These are phyloP conservation scores for Chenopodium album DNA, from an alignment of 148 eudicot genomes.

Conservation along the genomic window DNA sequence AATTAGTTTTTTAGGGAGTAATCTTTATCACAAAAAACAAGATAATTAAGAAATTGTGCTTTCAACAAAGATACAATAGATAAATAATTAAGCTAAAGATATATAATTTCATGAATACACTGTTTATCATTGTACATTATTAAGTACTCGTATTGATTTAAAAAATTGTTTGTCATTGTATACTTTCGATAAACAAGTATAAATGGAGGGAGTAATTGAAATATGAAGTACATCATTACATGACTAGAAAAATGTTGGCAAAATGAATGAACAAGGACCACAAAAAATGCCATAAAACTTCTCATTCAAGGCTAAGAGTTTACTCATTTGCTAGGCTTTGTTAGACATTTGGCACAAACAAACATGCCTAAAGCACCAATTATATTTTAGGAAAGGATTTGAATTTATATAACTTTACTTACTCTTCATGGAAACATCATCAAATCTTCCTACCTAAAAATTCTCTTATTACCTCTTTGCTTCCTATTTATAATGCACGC, in stretches of 20 bases:
- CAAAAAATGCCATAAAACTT: background rate
- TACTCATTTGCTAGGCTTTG: conserved; percentile 3
- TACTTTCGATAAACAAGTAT: too few species aligned
- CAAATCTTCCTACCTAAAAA: conserved; percentile 3
- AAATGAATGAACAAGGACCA: conserved; percentile 7
- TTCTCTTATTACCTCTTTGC: background rate
- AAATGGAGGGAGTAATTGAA: too few species aligned
- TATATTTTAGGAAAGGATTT: background rate
- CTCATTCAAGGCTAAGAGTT: background rate
- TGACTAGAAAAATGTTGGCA: background rate
- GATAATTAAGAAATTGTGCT: too few species aligned
- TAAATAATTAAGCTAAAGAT: too few species aligned
- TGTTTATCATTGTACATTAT: too few species aligned
- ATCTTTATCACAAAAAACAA: too few species aligned
- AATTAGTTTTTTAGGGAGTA: too few species aligned
- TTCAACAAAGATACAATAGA: background rate
- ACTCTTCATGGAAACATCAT: conserved; percentile 10
- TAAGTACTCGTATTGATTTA: too few species aligned
- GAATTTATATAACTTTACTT: background rate
- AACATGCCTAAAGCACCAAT: conserved; percentile 1
- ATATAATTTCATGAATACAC: too few species aligned
- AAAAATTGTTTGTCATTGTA: too few species aligned
- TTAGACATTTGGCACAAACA: background rate
- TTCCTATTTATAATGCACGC: conserved; percentile 21
- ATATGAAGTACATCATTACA: too few species aligned